A percentile compares a stretch with the other conserved stretches of the same genome.
These are phyloP conservation scores for Candida xyloterini DNA, from an alignment of 805 yeast species.

Conservation along the genomic window DNA sequence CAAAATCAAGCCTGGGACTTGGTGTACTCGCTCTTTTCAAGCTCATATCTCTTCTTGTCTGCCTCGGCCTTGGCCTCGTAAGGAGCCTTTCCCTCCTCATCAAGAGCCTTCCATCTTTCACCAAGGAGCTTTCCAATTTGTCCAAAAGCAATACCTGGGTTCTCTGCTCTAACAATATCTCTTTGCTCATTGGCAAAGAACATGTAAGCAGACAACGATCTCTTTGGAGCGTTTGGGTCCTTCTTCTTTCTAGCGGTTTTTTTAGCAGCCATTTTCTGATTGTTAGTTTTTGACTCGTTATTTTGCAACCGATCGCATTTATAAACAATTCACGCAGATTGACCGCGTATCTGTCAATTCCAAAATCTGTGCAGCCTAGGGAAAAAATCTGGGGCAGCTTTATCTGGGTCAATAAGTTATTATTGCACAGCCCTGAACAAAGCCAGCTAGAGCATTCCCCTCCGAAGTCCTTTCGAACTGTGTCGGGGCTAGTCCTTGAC, in stretches of 20 bases:
- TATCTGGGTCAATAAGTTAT: constrained; percentile 5
- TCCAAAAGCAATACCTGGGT: constrained; percentile 94
- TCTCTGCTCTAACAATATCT: constrained; percentile 91
- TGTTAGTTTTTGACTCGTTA: constrained; percentile 7
- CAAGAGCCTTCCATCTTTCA: constrained; percentile 92
- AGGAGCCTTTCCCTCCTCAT: constrained; percentile 79
- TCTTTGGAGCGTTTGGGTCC: constrained; percentile 99
- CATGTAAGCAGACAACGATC: constrained; percentile 98
- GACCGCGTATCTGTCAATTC: constrained; percentile 19
- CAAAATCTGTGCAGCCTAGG: background rate
- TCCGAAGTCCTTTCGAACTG: background rate
- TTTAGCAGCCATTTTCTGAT: constrained; percentile 30
- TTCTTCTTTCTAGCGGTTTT: constrained; percentile 37
- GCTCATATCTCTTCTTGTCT: constrained; percentile 97
- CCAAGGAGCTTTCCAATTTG: constrained; percentile 95
- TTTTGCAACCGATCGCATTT: constrained; percentile 5
- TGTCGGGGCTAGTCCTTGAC: no score
- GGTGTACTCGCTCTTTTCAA: constrained; percentile 85
- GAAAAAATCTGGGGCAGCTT: constrained; percentile 7
- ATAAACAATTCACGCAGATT: background rate
- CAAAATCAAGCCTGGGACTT: constrained; percentile 25
- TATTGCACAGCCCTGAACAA: constrained; percentile 7
- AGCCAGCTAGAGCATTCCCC: background rate
- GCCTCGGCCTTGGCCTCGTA: constrained; percentile 91
- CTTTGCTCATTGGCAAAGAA: constrained; percentile 97